Conservation (phyloP, 2,329 filamentous ascomycete genomes). For the Aspergillus novoparasiticus region DNA sequence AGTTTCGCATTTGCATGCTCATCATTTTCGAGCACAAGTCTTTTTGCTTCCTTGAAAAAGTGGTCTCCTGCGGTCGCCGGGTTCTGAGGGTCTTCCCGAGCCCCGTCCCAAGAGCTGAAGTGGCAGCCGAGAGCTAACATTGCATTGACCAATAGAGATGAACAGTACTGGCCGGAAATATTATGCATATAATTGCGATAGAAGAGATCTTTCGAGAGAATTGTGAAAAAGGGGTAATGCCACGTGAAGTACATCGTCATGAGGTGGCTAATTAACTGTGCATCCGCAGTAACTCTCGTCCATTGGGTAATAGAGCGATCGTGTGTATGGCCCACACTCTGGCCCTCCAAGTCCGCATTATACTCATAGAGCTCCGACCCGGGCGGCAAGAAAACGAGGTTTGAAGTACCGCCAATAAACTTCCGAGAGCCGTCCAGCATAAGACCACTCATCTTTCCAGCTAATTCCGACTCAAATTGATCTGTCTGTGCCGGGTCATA, state of each 20-base stretch:
- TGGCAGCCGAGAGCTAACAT: conserved; percentile 93
- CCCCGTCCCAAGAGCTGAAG: conserved; percentile 77
- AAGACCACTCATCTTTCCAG: conserved; percentile 90
- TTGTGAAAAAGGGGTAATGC: conserved; percentile 97
- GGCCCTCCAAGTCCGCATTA: conserved; percentile 43
- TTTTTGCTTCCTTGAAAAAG: conserved; percentile 92
- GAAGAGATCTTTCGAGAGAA: conserved; percentile 82
- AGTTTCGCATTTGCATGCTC: conserved; percentile 88
- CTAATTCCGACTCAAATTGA: conserved; percentile 75
- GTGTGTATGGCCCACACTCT: conserved; percentile 51
- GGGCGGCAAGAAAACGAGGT: conserved; percentile 76
- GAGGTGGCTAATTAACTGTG: conserved; percentile 78
- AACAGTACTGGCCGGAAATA: conserved; percentile 74
- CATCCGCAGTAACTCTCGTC: conserved; percentile 82
- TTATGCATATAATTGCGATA: conserved; percentile 81
- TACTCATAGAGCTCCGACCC: conserved; percentile 50
- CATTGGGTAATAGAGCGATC: conserved; percentile 79
- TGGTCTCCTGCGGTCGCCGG: conserved; percentile 89
- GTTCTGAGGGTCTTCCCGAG: conserved; percentile 71
- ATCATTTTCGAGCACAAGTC: conserved; percentile 85
- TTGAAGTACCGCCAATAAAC: conserved; percentile 92
- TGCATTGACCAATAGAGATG: conserved; percentile 84
- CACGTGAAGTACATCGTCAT: conserved; percentile 98
- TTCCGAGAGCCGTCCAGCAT: conserved; percentile 82
- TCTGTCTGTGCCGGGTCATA: conserved; percentile 45